These are phyloP conservation scores for Rauvolfia tetraphylla DNA, from an alignment of 257 asterid genomes.

Conservation along the genomic window DNA sequence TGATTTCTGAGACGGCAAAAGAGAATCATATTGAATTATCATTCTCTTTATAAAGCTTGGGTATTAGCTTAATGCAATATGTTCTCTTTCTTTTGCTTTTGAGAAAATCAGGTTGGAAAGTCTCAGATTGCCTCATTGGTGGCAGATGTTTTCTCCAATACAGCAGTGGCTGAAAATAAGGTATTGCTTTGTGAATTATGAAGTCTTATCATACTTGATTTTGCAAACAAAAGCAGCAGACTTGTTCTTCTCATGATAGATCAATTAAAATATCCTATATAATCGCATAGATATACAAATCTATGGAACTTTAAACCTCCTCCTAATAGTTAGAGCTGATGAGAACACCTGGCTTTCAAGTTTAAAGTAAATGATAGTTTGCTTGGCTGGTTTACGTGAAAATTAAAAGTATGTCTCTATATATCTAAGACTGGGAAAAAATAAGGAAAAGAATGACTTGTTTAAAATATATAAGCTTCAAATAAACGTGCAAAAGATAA, in stretches of 20 bases:
- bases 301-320: background rate
- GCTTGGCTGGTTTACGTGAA: background rate
- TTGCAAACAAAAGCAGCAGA: background rate
- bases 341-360: background rate
- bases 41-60: background rate
- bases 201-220: background rate
- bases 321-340: background rate
- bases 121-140: conserved; percentile 84
- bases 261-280: background rate
- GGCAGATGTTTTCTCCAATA: conserved; percentile 82
- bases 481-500: background rate
- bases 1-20: background rate
- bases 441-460: background rate
- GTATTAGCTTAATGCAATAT: background rate
- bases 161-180: conserved; percentile 81
- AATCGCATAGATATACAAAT: background rate
- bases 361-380: background rate
- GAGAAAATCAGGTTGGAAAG: conserved; percentile 51
- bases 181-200: conserved; percentile 25
- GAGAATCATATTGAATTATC: background rate
- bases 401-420: background rate
- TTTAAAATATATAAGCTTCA: background rate
- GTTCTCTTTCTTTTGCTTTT: conserved; percentile 3
- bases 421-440: background rate
- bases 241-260: background rate